Conservation (phyloP, 768 basidiomycete species). For the Inosperma sp. region DNA sequence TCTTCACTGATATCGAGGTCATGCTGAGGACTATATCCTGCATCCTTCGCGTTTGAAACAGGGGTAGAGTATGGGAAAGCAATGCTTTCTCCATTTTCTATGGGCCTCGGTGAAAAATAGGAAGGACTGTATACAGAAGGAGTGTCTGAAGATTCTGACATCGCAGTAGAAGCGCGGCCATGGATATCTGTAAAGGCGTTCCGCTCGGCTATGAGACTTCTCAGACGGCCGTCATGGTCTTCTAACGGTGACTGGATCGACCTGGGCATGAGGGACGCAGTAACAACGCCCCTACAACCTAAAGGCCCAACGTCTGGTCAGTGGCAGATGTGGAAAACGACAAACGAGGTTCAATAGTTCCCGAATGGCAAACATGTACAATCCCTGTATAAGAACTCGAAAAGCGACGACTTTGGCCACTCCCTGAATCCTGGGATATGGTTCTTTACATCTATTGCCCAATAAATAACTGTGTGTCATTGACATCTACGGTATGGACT, state of each 20-base stretch:
- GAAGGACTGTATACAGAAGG: slow-evolving; percentile 65
- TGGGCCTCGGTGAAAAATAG: slow-evolving; percentile 50
- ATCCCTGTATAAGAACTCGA: slow-evolving; percentile 10
- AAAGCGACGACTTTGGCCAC: background rate
- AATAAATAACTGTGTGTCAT: too few species aligned
- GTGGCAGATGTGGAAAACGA: slow-evolving; percentile 6
- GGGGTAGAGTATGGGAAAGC: slow-evolving; percentile 23
- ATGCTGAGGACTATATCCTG: slow-evolving; percentile 47
- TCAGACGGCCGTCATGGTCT: slow-evolving; percentile 44
- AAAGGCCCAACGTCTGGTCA: slow-evolving; percentile 4
- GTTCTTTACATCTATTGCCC: too few species aligned
- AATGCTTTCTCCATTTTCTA: slow-evolving; percentile 30
- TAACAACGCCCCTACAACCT: slow-evolving; percentile 13
- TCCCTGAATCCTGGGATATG: background rate
- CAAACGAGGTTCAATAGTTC: slow-evolving; percentile 16
- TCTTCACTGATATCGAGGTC: slow-evolving; percentile 59
- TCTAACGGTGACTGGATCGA: slow-evolving; percentile 35
- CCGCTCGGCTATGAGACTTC: slow-evolving; percentile 51
- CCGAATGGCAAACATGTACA: slow-evolving; percentile 22
- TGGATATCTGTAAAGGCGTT: slow-evolving; percentile 44
- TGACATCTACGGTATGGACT: too few species aligned
- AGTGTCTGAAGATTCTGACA: slow-evolving; percentile 59
- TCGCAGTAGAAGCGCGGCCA: slow-evolving; percentile 45
- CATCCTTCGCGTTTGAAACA: slow-evolving; percentile 19
- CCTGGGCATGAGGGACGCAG: slow-evolving; percentile 35